Conservation (phyloP, 2,329 filamentous ascomycete species). For the Aschersonia sp. region DNA sequence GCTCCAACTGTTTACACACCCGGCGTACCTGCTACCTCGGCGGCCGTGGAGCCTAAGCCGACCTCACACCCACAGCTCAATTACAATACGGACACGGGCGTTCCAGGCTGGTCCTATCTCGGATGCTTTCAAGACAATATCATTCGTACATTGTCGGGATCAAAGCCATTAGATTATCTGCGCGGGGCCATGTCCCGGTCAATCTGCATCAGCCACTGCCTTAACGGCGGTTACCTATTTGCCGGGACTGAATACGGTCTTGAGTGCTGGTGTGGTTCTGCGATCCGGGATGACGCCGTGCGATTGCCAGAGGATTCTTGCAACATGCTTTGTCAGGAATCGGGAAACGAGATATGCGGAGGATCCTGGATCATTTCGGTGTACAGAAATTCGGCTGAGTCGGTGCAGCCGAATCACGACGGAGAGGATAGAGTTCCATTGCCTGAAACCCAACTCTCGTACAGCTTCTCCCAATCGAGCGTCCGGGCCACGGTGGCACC, state of each 20-base stretch:
- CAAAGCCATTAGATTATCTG: constrained; percentile 11
- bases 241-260: constrained; percentile 34
- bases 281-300: constrained; percentile 10
- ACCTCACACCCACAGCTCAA: background rate
- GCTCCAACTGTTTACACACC: background rate
- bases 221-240: constrained; percentile 21
- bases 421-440: background rate
- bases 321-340: constrained; percentile 8
- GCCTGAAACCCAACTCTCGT: background rate
- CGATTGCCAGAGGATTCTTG: constrained; percentile 12
- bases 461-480: background rate
- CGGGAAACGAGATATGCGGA: constrained; percentile 8
- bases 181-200: constrained; percentile 29
- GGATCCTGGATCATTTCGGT: constrained; percentile 13
- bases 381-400: constrained; percentile 3
- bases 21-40: background rate
- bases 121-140: constrained; percentile 17
- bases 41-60: background rate
- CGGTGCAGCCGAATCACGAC: background rate
- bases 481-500: background rate
- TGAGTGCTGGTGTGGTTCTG: constrained; percentile 36
- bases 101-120: constrained; percentile 12
- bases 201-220: constrained; percentile 33
- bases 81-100: background rate
- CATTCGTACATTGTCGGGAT: constrained; percentile 8